Evolutionary conservation across 345 rosid species (phyloP).

Genomic region (Turritis glabra): DNA sequence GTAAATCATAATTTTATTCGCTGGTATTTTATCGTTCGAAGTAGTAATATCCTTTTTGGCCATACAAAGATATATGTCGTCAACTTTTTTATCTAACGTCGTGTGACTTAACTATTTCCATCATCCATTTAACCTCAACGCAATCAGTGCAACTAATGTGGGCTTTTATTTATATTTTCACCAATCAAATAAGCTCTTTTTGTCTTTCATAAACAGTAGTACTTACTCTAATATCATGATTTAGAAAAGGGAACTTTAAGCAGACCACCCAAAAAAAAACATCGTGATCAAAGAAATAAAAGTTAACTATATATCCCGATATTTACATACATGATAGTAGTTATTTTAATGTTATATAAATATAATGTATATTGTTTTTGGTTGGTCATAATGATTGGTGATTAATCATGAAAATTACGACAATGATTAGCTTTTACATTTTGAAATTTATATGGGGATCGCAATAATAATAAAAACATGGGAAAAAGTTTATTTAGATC

Average conservation of each 20-base stretch:
- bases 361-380: slow-evolving; percentile 22
- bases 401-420: slow-evolving; percentile 28
- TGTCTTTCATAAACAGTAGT: neutral
- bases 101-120: neutral
- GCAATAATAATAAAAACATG: slow-evolving; percentile 38
- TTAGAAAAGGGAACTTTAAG: neutral
- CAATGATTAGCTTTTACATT: slow-evolving; percentile 31
- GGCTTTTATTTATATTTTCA: slow-evolving; percentile 2
- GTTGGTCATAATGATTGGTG: slow-evolving; percentile 28
- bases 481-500: slow-evolving; percentile 22
- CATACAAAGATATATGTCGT: neutral
- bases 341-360: neutral
- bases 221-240: neutral
- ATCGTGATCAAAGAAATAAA: neutral
- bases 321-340: neutral
- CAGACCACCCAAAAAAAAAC: neutral
- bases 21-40: neutral
- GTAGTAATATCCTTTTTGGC: neutral
- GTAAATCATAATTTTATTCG: neutral
- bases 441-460: slow-evolving; percentile 36
- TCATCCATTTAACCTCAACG: slow-evolving; percentile 20
- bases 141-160: slow-evolving; percentile 32
- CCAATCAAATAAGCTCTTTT: neutral
- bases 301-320: neutral
- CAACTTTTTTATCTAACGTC: neutral